Conservation (phyloP, 768 basidiomycete species). For the Suillus alpinus region DNA sequence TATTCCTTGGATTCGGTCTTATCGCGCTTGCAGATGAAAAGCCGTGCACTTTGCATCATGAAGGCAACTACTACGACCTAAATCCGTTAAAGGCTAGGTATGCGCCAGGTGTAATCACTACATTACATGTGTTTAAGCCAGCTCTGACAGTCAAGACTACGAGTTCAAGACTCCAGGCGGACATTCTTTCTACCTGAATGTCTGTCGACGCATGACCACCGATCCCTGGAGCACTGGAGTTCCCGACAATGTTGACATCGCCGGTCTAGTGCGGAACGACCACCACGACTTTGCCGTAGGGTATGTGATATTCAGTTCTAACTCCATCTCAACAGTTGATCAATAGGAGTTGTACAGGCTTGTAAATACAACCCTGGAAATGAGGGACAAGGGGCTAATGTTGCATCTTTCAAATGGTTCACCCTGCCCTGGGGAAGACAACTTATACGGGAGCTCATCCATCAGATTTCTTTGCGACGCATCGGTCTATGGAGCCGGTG, state of each 20-base stretch:
- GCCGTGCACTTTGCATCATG: constrained; percentile 58
- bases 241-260: constrained; percentile 51
- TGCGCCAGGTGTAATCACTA: constrained; percentile 7
- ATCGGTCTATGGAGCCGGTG: constrained; percentile 54
- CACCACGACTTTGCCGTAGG: constrained; percentile 75
- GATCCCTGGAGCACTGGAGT: constrained; percentile 61
- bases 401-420: constrained; percentile 64
- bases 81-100: constrained; percentile 60
- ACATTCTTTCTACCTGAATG: constrained; percentile 53
- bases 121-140: background rate
- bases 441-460: constrained; percentile 56
- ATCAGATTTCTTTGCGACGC: constrained; percentile 79
- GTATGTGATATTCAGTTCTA: constrained; percentile 33
- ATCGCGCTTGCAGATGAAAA: constrained; percentile 39
- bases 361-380: constrained; percentile 58
- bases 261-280: constrained; percentile 55
- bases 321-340: background rate
- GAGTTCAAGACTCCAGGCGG: constrained; percentile 47
- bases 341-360: constrained; percentile 14
- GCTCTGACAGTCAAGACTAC: constrained; percentile 58
- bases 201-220: constrained; percentile 54
- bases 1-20: constrained; percentile 6
- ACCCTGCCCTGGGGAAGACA: constrained; percentile 45
- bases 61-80: constrained; percentile 63
- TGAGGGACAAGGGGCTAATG: constrained; percentile 52